Evolutionary conservation across 352 stramenopile species (phyloP), one percentile per base, ranked within the genome.

Genomic region (Phytopythium vexans): DNA sequence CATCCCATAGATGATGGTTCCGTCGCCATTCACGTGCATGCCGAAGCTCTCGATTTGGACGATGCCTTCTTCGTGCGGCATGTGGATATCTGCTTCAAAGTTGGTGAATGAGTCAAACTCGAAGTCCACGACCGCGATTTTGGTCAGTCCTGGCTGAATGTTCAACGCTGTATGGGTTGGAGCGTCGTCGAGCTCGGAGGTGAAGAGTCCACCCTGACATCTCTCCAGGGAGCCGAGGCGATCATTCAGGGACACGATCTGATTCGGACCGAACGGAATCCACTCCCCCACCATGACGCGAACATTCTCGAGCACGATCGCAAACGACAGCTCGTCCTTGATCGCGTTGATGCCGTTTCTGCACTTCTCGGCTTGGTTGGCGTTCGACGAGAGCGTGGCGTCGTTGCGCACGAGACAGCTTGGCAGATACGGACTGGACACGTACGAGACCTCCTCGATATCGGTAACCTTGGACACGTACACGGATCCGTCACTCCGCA

Each of bases 41-140:
- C 96, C 96, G 63, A 99, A 99, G 51, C 90, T 99, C 66, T 99
- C 96, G 43, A 99, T 95, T 74, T 99, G 95, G n/a, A 98, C 87
- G 16, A 98, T 89, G 33, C 92, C 94, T 34, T 89, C 79, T 32
- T 97, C 83, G 53, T 95, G 86, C 1, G 95, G 87, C 51, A 94
- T 96, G 56, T 98, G 86, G 56, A 99, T 99, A 50, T 99, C 95
- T 8, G 96, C 96, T 66, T 99, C 96, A 62, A 99, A 99, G 63
- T 99, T 99, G 7, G 98, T 98, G 61, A 98, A 97, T 34, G 97
- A 86, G 32, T 97, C 96, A 49, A 98, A 93, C 39, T 97, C 97
- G 69, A 98, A 99, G 68, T 99, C 96, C 6, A 99, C 78, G 48
- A 99, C 97, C 49, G 97, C 89, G 43, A 99, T 97, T 60, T 90